Evolutionary conservation across 345 rosid species (phyloP).

Genomic region (Dipteronia dyeriana): DNA sequence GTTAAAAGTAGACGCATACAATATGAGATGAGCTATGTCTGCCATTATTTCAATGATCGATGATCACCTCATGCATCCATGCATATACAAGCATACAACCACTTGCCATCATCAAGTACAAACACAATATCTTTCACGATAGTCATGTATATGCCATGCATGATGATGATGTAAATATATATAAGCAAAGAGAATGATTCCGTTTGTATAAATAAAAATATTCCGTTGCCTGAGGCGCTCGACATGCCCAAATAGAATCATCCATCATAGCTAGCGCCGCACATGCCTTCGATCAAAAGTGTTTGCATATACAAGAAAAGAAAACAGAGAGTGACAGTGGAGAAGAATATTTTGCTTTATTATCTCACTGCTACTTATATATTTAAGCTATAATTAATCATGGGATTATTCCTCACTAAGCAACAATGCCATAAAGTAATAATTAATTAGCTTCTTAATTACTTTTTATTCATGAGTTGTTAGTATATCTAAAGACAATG

Average conservation of each 20-base stretch:
- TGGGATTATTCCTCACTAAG: conserved; percentile 43
- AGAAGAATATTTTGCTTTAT: conserved; percentile 22
- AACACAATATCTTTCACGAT: conserved; percentile 8
- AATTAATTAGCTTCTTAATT: conserved; percentile 1
- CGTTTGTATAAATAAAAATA: background rate
- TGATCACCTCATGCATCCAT: background rate
- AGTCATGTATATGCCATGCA: background rate
- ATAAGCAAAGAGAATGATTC: conserved; percentile 17
- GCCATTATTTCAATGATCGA: conserved; percentile 34
- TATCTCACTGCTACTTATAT: background rate
- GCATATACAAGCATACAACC: background rate
- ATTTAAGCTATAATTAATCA: conserved; percentile 29
- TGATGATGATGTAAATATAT: background rate
- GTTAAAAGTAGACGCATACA: conserved; percentile 9
- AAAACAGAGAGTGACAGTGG: conserved; percentile 8
- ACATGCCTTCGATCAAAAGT: conserved; percentile 23
- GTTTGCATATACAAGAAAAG: background rate
- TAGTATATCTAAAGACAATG: conserved; percentile 41
- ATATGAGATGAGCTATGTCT: conserved; percentile 25
- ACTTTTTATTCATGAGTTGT: conserved; percentile 26
- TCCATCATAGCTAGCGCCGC: conserved; percentile 5
- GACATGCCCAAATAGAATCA: conserved; percentile 25
- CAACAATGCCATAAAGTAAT: background rate
- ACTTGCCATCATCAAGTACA: conserved; percentile 15
- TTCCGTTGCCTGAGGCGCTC: conserved; percentile 22